Conservation (phyloP, 192 early-diverging fungal genomes). For the Nowakowskiella sp. region DNA sequence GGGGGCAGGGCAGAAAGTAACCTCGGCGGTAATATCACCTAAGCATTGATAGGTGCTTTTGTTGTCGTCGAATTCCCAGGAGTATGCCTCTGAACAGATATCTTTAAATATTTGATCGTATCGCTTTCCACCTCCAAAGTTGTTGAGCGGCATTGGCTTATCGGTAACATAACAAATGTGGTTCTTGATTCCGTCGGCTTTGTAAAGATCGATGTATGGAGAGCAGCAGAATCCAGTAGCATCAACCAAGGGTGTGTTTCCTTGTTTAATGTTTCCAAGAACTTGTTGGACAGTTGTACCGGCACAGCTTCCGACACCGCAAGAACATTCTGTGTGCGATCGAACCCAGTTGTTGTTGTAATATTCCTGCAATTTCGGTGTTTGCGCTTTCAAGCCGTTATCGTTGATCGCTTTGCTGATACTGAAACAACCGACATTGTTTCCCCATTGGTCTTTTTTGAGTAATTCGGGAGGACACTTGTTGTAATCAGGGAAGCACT, state of each 20-base stretch:
- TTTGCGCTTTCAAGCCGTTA: too few species aligned
- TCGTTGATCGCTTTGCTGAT: too few species aligned
- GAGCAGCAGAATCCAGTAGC: background rate
- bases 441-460: background rate
- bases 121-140: slow-evolving; percentile 4
- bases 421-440: background rate
- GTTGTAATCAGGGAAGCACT: slow-evolving; percentile 4
- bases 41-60: slow-evolving; percentile 18
- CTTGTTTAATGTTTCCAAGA: background rate
- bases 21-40: too few species aligned
- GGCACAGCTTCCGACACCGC: slow-evolving; percentile 8
- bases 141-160: background rate
- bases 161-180: slow-evolving; percentile 2
- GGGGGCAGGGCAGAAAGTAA: too few species aligned
- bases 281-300: background rate
- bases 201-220: background rate
- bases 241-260: slow-evolving; percentile 2
- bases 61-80: slow-evolving; percentile 30
- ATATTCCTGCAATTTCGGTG: too few species aligned
- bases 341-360: too few species aligned
- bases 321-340: too few species aligned
- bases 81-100: slow-evolving; percentile 24
- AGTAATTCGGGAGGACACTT: slow-evolving; percentile 1
- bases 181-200: background rate
- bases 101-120: slow-evolving; percentile 30